These are phyloP conservation scores for Magnusiomyces ingens DNA, from an alignment of 1,139 yeast genomes.

Conservation along the genomic window DNA sequence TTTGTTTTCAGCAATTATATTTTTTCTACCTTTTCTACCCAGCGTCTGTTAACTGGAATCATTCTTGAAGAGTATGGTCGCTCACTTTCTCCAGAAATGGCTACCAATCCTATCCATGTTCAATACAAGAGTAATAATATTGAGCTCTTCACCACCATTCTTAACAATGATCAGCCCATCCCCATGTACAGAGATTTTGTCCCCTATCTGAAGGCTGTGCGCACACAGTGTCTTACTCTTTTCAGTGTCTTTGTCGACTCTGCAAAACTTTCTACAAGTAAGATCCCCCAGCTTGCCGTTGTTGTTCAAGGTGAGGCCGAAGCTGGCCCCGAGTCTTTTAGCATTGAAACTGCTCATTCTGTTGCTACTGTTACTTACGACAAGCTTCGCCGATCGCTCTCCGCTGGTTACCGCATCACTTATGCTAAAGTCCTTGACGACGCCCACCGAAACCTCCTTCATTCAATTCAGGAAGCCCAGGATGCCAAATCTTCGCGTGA, in stretches of 20 bases:
- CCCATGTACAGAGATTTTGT: conserved; percentile 75
- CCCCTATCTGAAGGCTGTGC: conserved; percentile 74
- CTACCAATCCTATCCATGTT: conserved; percentile 20
- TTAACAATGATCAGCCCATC: conserved; percentile 41
- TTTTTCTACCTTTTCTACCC: conserved; percentile 67
- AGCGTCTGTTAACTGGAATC: conserved; percentile 64
- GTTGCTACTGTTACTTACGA: conserved; percentile 60
- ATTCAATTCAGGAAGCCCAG: conserved; percentile 67
- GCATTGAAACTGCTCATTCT: conserved; percentile 68
- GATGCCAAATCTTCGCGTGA: conserved; percentile 49
- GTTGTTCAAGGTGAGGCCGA: conserved; percentile 91
- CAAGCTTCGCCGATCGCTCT: conserved; percentile 54
- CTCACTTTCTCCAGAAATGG: conserved; percentile 20
- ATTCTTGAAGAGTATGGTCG: conserved; percentile 68
- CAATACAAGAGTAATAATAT: conserved; percentile 21
- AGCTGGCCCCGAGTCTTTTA: conserved; percentile 92
- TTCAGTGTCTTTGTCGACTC: conserved; percentile 68
- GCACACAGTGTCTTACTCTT: conserved; percentile 82
- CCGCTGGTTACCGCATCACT: conserved; percentile 67
- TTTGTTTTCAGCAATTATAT: conserved; percentile 34
- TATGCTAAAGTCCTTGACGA: conserved; percentile 74
- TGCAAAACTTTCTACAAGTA: conserved; percentile 68
- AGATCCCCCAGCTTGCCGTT: conserved; percentile 77
- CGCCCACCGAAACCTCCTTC: conserved; percentile 58
- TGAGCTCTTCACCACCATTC: conserved; percentile 36